A percentile compares a stretch with the other conserved stretches of the same genome.
Conservation (phyloP, 306 rosid genomes). For the Corylus americana region DNA sequence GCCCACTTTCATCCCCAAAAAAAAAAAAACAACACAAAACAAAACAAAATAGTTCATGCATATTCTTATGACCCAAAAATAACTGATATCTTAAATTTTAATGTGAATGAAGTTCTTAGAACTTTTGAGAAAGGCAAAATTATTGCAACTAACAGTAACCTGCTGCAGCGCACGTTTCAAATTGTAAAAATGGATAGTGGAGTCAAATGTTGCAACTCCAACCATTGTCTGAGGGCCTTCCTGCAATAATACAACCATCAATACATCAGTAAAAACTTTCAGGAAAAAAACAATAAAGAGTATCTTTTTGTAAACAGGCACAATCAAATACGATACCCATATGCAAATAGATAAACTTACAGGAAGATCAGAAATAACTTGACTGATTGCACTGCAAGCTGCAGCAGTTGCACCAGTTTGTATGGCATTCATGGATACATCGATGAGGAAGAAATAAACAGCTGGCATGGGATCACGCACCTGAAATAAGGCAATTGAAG, state of each 20-base stretch:
- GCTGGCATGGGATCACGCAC: constrained; percentile 99
- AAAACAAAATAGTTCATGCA: background rate
- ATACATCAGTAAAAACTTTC: constrained; percentile 9
- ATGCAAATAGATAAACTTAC: constrained; percentile 58
- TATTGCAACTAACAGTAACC: constrained; percentile 42
- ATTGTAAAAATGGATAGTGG: constrained; percentile 91
- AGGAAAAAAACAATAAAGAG: background rate
- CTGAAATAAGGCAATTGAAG: constrained; percentile 40
- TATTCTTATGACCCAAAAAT: background rate
- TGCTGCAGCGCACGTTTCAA: constrained; percentile 93
- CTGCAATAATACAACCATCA: constrained; percentile 45
- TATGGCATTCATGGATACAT: constrained; percentile 94
- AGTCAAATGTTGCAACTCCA: constrained; percentile 95
- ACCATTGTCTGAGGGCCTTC: constrained; percentile 89
- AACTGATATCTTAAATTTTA: background rate
- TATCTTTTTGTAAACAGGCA: background rate
- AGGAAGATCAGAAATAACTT: constrained; percentile 90
- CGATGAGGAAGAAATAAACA: constrained; percentile 88
- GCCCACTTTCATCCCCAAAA: background rate
- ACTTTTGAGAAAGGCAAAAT: background rate
- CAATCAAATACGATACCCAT: constrained; percentile 5
- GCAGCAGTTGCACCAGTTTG: constrained; percentile 99
- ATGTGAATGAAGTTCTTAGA: background rate
- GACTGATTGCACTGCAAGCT: constrained; percentile 96
- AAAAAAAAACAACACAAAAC: background rate